Conservation (phyloP, 768 basidiomycete species). For the Rhodotorula sphaerocarpa region DNA sequence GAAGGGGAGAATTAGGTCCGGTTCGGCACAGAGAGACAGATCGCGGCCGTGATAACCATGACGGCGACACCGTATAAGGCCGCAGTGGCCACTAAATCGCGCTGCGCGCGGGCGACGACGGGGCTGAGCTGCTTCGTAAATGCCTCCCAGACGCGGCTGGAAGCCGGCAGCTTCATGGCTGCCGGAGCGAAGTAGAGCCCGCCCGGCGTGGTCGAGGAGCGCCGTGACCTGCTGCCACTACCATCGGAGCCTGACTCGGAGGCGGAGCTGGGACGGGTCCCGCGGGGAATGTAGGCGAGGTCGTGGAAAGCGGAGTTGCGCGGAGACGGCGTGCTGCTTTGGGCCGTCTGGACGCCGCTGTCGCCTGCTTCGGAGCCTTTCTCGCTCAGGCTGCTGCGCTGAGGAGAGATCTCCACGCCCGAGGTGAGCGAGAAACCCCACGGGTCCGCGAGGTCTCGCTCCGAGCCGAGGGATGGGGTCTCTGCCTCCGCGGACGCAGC, state of each 20-base stretch:
- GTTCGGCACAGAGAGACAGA: conserved; percentile 21
- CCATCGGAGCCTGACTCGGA: background rate
- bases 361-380: no score
- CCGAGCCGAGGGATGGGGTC: no score
- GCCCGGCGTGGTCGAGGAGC: conserved; percentile 19
- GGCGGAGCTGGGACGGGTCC: background rate
- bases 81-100: conserved; percentile 17
- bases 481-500: no score
- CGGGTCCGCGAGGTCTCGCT: no score
- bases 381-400: background rate
- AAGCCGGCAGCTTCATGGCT: conserved; percentile 1
- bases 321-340: background rate
- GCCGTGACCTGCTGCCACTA: background rate
- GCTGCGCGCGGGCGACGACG: conserved; percentile 16
- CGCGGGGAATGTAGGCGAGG: conserved; percentile 29
- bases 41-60: conserved; percentile 8
- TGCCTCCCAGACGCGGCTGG: conserved; percentile 10
- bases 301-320: conserved; percentile 9
- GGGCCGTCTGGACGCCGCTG: background rate
- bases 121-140: conserved; percentile 19
- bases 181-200: conserved; percentile 32
- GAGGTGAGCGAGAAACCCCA: background rate
- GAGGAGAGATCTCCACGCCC: no score
- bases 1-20: background rate
- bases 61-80: conserved; percentile 13